phyloP scores from a whole-genome alignment of 140 eudicot species.

The Erigeron philadelphicus region DNA sequence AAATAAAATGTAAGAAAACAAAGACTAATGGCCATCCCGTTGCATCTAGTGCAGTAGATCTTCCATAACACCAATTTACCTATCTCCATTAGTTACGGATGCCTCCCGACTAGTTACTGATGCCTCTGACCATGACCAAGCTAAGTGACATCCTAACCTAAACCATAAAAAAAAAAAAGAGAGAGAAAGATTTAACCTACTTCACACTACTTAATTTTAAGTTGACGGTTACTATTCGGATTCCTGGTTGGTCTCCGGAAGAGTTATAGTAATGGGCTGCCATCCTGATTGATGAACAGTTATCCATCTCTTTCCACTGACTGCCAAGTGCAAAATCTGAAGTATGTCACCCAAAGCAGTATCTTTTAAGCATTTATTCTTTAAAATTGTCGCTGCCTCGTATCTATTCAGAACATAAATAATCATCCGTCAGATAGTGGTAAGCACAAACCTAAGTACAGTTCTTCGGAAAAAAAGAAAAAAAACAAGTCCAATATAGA shows the following conservation, averaged over 20 bases:
- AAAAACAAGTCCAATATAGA: too few species aligned
- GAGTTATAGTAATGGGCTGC: slow-evolving; percentile 67
- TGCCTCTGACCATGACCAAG: slow-evolving; percentile 13
- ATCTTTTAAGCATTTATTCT: slow-evolving; percentile 61
- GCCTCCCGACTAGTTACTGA: slow-evolving; percentile 6
- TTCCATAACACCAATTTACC: slow-evolving; percentile 15
- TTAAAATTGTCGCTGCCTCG: slow-evolving; percentile 73
- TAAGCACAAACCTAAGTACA: neutral
- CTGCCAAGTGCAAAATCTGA: slow-evolving; percentile 71
- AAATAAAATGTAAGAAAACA: slow-evolving; percentile 15
- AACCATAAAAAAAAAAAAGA: slow-evolving; percentile 7
- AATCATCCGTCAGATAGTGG: slow-evolving; percentile 4
- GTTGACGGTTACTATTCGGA: slow-evolving; percentile 39
- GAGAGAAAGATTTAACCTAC: slow-evolving; percentile 13
- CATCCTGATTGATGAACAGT: slow-evolving; percentile 69
- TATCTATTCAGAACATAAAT: slow-evolving; percentile 43
- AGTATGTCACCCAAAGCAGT: slow-evolving; percentile 66
- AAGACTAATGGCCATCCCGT: slow-evolving; percentile 20
- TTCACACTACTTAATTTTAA: slow-evolving; percentile 9
- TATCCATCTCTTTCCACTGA: slow-evolving; percentile 69
- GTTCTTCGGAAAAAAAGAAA: too few species aligned
- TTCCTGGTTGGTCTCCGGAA: slow-evolving; percentile 54
- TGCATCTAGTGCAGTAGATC: slow-evolving; percentile 26
- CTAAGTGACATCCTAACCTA: slow-evolving; percentile 2
- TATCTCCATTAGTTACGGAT: neutral